phyloP scores from a whole-genome alignment of 352 stramenopile species.

The Pilasporangium apinafurcum region DNA sequence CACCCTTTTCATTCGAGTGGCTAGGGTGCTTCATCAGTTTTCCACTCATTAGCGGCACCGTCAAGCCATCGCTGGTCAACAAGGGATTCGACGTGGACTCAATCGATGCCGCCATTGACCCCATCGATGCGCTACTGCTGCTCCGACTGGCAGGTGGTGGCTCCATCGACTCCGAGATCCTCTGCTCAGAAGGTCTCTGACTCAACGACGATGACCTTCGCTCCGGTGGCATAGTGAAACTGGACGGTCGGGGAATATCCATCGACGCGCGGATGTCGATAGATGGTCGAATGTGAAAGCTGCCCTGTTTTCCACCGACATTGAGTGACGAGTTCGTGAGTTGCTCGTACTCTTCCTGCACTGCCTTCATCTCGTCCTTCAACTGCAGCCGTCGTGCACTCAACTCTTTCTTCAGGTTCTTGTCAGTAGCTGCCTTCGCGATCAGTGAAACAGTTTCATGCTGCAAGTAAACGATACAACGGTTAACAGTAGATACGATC shows the following conservation, averaged over 20 bases:
- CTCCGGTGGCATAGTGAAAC: too few species aligned
- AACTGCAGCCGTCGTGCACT: constrained; percentile 48
- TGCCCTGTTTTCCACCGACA: constrained; percentile 11
- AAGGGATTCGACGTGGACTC: constrained; percentile 38
- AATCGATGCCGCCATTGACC: constrained; percentile 35
- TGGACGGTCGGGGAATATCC: constrained; percentile 8
- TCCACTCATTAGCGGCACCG: constrained; percentile 39
- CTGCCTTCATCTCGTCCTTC: constrained; percentile 68
- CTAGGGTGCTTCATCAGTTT: constrained; percentile 71
- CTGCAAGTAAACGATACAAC: too few species aligned
- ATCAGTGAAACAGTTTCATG: constrained; percentile 65
- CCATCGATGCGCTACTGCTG: constrained; percentile 52
- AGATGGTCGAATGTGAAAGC: constrained; percentile 23
- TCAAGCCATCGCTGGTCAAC: constrained; percentile 2
- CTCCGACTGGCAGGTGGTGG: constrained; percentile 20
- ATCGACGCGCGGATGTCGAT: constrained; percentile 8
- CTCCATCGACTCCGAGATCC: constrained; percentile 27
- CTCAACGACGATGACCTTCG: too few species aligned
- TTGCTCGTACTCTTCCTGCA: constrained; percentile 51
- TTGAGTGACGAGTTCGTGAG: constrained; percentile 29
- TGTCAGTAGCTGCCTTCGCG: constrained; percentile 43
- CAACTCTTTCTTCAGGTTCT: constrained; percentile 59
- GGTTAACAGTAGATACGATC: neutral
- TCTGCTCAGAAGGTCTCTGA: too few species aligned
- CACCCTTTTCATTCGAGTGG: constrained; percentile 69